Evolutionary conservation across 148 eudicot genomes (phyloP), one percentile per base, ranked within the genome.

Genomic region (Linanthus parryae): DNA sequence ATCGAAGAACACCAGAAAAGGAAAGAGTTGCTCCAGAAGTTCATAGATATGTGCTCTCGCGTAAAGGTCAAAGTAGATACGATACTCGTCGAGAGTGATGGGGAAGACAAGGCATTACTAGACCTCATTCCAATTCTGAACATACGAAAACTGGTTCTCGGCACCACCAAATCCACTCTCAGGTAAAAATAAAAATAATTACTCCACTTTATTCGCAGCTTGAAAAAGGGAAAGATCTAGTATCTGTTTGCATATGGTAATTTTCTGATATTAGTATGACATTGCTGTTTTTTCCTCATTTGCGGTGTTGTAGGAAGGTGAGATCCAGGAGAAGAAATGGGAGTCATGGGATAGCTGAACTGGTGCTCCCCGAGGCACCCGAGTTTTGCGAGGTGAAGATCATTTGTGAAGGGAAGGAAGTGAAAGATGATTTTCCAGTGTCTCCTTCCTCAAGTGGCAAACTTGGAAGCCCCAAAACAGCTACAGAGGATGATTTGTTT

Each of bases 61-160:
- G 69, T 73, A 25, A 56, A 62, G 92, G 87, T 83, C 35, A 79
- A 79, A 58, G 98, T 73, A 33, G 98, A 91, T 44, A 91, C 98
- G n/a, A 70, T 91, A 57, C 66, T 86, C 22, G 71, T 86, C 1
- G 95, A 91, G 64, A 79, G 89, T 58, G 95, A 86, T 29, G 52
- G 41, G 44, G 84, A 70, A 47, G 81, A 74, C 44, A 67, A 81
- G 64, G 84, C 94, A 5, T 71, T 86, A 5, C 58, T 77, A 21
- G 95, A 91, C 60, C 89, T 91, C 55, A 81, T 83, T 54, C 78
- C 88, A 16, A 68, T 83, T 34, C 89, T 86, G 48, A 69, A 86
- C 65, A 77, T 86, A 24, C 68, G 59, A 14, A 87, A 73, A 52
- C 67, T 91, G 38, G 69, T 90, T 20, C 24, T 86, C 10, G 95